phyloP scores from a whole-genome alignment of 169 alveolate genomes.

The Ichthyophthirius multifiliis region DNA sequence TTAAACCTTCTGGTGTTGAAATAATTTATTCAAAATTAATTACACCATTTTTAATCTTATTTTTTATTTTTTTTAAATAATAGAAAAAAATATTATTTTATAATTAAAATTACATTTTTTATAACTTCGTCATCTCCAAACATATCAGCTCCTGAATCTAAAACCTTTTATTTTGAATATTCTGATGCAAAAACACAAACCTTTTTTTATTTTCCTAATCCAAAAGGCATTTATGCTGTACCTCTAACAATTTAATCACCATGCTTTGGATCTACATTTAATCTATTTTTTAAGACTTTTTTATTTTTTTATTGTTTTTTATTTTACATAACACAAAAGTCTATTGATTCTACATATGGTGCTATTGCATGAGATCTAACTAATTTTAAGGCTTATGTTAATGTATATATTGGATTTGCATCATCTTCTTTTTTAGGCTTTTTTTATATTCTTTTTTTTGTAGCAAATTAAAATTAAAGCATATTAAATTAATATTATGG shows the following conservation, averaged over 20 bases:
- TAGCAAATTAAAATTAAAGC: neutral
- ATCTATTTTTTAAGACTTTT: neutral
- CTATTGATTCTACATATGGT: neutral
- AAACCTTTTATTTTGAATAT: neutral
- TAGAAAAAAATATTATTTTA: neutral
- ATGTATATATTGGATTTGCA: neutral
- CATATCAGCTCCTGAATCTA: neutral
- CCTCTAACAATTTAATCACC: conserved; percentile 7
- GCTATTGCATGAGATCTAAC: neutral
- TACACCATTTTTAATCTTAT: conserved; percentile 3
- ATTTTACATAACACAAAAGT: neutral
- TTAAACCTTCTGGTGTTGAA: neutral
- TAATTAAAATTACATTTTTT: neutral
- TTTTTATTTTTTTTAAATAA: neutral
- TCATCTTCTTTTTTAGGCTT: conserved; percentile 11
- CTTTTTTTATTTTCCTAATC: conserved; percentile 3
- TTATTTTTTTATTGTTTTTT: neutral
- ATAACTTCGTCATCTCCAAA: conserved; percentile 4
- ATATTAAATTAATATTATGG: neutral
- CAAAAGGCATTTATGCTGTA: neutral
- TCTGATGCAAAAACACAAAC: conserved; percentile 6
- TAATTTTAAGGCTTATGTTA: neutral
- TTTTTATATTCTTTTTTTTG: neutral
- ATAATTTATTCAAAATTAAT: conserved; percentile 1
- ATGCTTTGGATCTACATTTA: neutral